Percentiles rank a stretch among this genome's conserved stretches.
These are phyloP conservation scores for Pseudopithomyces maydicus DNA, from an alignment of 2,329 filamentous ascomycete species.

Conservation along the genomic window DNA sequence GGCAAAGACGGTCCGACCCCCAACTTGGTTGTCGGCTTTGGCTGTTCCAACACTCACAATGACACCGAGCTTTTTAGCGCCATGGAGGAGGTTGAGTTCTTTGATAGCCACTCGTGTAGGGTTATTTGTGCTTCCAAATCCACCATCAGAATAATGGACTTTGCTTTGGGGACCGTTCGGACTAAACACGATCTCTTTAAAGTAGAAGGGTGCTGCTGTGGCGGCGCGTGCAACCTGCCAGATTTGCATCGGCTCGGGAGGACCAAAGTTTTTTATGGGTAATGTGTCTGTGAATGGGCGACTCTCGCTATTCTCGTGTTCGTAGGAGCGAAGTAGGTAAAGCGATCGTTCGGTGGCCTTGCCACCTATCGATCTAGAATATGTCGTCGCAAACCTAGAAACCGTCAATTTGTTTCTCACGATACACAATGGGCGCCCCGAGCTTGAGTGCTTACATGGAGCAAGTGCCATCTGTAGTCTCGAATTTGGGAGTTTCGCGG, in stretches of 20 bases:
- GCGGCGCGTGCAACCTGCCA: conserved; percentile 13
- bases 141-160: conserved; percentile 8
- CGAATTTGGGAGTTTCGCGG: not conserved
- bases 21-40: not conserved
- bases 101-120: conserved; percentile 3
- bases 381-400: not conserved
- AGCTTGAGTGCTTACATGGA: not conserved
- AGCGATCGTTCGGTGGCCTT: not conserved
- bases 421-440: not conserved
- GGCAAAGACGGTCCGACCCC: not conserved
- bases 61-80: conserved; percentile 1
- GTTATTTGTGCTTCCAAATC: conserved; percentile 9
- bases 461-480: not conserved
- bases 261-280: conserved; percentile 3
- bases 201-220: conserved; percentile 11
- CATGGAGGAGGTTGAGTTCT: conserved; percentile 7
- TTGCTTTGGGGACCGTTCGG: not conserved
- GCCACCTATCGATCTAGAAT: not conserved
- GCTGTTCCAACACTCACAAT: conserved; percentile 11
- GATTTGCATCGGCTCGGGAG: not conserved
- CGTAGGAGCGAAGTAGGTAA: conserved; percentile 5
- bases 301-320: conserved; percentile 3
- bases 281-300: not conserved
- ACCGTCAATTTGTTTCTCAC: not conserved
- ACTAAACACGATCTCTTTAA: conserved; percentile 4